Conservation (phyloP, 2,329 filamentous ascomycete species). For the Fusarium liriodendri region DNA sequence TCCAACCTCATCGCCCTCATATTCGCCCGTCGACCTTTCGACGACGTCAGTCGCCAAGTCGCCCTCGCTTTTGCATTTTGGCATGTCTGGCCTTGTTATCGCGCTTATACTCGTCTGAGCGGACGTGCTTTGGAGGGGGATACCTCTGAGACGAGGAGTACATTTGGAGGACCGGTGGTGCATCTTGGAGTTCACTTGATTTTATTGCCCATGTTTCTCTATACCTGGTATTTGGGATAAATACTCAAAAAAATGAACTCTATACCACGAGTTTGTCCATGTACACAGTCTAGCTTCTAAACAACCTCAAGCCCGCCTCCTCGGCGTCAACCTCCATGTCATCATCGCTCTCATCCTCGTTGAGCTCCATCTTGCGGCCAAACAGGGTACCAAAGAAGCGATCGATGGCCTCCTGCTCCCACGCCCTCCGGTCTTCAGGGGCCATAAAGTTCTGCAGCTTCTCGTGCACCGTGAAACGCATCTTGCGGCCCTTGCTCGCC, state of each 20-base stretch:
- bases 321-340: slow-evolving; percentile 65
- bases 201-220: slow-evolving; percentile 52
- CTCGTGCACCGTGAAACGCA: slow-evolving; percentile 95
- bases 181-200: slow-evolving; percentile 57
- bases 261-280: slow-evolving; percentile 14
- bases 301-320: slow-evolving; percentile 65
- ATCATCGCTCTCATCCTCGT: slow-evolving; percentile 66
- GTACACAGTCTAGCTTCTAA: slow-evolving; percentile 53
- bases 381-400: slow-evolving; percentile 80
- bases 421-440: slow-evolving; percentile 81
- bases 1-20: slow-evolving; percentile 57
- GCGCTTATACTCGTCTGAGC: slow-evolving; percentile 51
- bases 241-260: slow-evolving; percentile 7
- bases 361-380: slow-evolving; percentile 74
- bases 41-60: slow-evolving; percentile 48
- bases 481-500: slow-evolving; percentile 93
- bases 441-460: slow-evolving; percentile 99
- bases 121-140: slow-evolving; percentile 38
- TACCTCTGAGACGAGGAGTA: slow-evolving; percentile 26
- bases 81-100: slow-evolving; percentile 60
- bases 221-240: slow-evolving; percentile 25
- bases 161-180: slow-evolving; percentile 58
- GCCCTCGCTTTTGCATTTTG: slow-evolving; percentile 59
- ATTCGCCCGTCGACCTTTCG: slow-evolving; percentile 47
- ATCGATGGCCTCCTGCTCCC: slow-evolving; percentile 85